Conservation (phyloP, 495 filamentous ascomycete species). For the Aspergillus conjunctus region DNA sequence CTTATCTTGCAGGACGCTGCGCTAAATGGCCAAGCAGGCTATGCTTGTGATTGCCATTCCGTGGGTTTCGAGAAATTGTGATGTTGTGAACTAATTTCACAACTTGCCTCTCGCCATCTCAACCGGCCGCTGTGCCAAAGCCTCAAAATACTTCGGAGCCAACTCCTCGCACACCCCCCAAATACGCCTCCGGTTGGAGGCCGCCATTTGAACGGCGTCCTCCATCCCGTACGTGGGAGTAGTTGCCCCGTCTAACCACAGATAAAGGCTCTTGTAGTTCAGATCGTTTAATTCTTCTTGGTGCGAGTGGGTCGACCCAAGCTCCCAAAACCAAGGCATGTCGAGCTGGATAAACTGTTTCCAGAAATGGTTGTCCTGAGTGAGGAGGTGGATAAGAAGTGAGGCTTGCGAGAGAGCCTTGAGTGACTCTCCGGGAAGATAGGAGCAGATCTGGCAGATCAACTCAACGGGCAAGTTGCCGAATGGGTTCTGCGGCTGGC, state of each 20-base stretch:
- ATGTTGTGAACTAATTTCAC: no score
- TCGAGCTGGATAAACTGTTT: constrained; percentile 22
- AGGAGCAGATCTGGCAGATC: constrained; percentile 26
- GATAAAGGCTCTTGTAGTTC: constrained; percentile 25
- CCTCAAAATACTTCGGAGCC: background rate
- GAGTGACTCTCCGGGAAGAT: constrained; percentile 21
- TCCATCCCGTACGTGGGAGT: constrained; percentile 25
- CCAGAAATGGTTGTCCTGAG: constrained; percentile 28
- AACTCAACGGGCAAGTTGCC: constrained; percentile 24
- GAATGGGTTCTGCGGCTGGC: constrained; percentile 23
- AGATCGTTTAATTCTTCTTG: constrained; percentile 4
- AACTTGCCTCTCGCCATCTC: no score
- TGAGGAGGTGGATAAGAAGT: constrained; percentile 20
- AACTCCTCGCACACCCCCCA: constrained; percentile 27
- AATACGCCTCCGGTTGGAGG: constrained; percentile 26
- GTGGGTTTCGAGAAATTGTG: no score
- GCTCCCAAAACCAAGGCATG: constrained; percentile 30
- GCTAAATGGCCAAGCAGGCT: no score
- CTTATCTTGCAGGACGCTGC: no score
- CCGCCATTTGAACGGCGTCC: constrained; percentile 19
- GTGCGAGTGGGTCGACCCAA: background rate
- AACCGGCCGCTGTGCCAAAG: background rate
- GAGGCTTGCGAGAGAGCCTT: constrained; percentile 24
- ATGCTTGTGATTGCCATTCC: no score
- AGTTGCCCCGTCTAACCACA: constrained; percentile 22